Evolutionary conservation across 75 land plant genomes (phyloP).

Genomic region (Sequoia sempervirens): DNA sequence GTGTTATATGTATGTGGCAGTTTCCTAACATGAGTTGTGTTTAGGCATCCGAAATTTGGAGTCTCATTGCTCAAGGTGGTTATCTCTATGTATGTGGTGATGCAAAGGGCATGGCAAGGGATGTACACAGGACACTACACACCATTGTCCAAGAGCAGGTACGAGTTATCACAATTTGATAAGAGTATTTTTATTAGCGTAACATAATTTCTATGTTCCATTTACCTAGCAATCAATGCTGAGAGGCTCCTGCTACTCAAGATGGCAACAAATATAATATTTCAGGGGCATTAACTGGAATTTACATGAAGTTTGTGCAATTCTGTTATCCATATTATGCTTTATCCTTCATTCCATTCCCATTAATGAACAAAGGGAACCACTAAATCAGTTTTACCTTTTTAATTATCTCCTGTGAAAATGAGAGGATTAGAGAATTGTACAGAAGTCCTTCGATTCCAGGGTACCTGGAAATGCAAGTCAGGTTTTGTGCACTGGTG

Average conservation of each 20-base stretch:
- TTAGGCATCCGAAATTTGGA: slow-evolving; percentile 87
- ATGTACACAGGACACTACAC: slow-evolving; percentile 87
- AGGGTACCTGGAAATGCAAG: background rate
- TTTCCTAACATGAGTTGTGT: background rate
- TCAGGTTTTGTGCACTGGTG: background rate
- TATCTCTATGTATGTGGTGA: slow-evolving; percentile 97
- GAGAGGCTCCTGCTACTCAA: background rate
- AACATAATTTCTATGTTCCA: background rate
- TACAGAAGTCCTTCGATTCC: background rate
- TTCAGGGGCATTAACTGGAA: background rate
- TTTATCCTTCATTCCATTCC: background rate
- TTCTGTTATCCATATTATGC: background rate
- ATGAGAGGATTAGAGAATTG: background rate
- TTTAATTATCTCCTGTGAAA: background rate
- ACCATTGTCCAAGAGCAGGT: slow-evolving; percentile 90
- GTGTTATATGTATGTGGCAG: slow-evolving; percentile 5
- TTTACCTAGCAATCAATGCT: background rate
- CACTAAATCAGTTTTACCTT: background rate
- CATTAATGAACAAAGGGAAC: background rate
- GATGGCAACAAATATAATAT: background rate
- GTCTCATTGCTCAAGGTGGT: slow-evolving; percentile 67
- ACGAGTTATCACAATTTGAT: background rate
- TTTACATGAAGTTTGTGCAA: background rate
- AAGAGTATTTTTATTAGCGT: background rate
- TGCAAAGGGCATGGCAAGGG: slow-evolving; percentile 98